Evolutionary conservation across 2,329 filamentous ascomycete species (phyloP).

Genomic region (Lachnellula hyalina): DNA sequence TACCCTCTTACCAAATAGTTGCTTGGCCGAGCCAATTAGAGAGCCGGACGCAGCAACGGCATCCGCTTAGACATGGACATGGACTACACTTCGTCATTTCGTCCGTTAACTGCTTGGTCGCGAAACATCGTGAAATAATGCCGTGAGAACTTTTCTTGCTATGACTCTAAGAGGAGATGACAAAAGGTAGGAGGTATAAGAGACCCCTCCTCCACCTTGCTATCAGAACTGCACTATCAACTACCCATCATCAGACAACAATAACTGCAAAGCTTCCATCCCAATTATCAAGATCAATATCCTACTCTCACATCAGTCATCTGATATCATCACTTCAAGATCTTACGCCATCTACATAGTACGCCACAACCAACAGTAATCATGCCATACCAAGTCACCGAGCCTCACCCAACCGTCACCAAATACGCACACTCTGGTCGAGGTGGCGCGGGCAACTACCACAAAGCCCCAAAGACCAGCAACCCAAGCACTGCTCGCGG

Average conservation of each 20-base stretch:
- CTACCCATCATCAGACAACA: slow-evolving; percentile 12
- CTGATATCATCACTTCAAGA: background rate
- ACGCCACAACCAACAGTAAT: slow-evolving; percentile 10
- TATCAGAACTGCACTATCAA: background rate
- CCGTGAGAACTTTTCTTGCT: slow-evolving; percentile 8
- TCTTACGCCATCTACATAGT: slow-evolving; percentile 6
- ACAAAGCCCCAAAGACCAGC: slow-evolving; percentile 28
- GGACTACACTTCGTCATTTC: slow-evolving; percentile 1
- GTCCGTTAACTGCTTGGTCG: slow-evolving; percentile 12
- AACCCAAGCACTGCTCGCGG: slow-evolving; percentile 21
- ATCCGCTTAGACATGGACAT: background rate
- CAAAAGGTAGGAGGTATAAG: slow-evolving; percentile 21
- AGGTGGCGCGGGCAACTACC: slow-evolving; percentile 31
- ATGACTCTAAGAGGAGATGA: slow-evolving; percentile 8
- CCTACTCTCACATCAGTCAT: background rate
- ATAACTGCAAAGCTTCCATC: slow-evolving; percentile 9
- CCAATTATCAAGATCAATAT: background rate
- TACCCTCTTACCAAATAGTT: slow-evolving; percentile 4
- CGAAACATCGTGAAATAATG: slow-evolving; percentile 6
- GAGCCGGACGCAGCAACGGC: background rate
- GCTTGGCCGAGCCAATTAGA: background rate
- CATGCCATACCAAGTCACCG: slow-evolving; percentile 26
- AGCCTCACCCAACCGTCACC: slow-evolving; percentile 29
- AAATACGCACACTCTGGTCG: slow-evolving; percentile 27
- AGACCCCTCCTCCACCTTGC: slow-evolving; percentile 10